These are phyloP conservation scores for Porcisia hertigi DNA, from an alignment of 208 protist species.

Conservation along the genomic window DNA sequence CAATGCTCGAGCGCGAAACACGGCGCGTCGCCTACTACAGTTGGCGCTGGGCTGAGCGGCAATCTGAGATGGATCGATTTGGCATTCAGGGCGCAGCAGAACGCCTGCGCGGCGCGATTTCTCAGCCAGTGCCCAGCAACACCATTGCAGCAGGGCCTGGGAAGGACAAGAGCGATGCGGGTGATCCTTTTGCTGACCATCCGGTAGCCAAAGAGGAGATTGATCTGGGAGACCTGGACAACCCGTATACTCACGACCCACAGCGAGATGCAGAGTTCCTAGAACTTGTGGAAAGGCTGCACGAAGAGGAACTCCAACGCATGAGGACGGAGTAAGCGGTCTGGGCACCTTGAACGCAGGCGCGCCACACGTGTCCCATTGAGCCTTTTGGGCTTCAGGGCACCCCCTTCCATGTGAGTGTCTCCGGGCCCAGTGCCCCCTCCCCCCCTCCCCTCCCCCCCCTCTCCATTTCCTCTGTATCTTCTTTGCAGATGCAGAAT, in stretches of 20 bases:
- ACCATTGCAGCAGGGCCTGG: background rate
- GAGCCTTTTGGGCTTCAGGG: background rate
- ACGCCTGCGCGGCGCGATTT: conserved; percentile 31
- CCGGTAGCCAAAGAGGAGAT: conserved; percentile 17
- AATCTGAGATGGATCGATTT: conserved; percentile 79
- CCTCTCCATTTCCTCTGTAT: no score
- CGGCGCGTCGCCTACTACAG: conserved; percentile 83
- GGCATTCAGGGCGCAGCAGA: conserved; percentile 40
- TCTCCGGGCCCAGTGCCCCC: no score
- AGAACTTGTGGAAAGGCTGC: conserved; percentile 54
- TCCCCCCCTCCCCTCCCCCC: no score
- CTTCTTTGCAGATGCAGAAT: no score
- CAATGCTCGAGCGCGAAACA: conserved; percentile 89
- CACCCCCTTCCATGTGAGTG: background rate
- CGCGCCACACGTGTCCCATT: background rate
- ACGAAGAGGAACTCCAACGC: conserved; percentile 50
- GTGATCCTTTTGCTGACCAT: conserved; percentile 14
- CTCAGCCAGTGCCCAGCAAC: background rate
- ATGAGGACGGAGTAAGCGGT: conserved; percentile 36
- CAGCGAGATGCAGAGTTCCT: conserved; percentile 77
- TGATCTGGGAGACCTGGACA: conserved; percentile 33
- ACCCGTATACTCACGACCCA: conserved; percentile 69
- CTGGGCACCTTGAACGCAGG: background rate
- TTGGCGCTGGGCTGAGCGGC: conserved; percentile 83
- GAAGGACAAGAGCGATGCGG: conserved; percentile 5